Conservation (phyloP, 345 rosid genomes). For the Lagerstroemia speciosa region DNA sequence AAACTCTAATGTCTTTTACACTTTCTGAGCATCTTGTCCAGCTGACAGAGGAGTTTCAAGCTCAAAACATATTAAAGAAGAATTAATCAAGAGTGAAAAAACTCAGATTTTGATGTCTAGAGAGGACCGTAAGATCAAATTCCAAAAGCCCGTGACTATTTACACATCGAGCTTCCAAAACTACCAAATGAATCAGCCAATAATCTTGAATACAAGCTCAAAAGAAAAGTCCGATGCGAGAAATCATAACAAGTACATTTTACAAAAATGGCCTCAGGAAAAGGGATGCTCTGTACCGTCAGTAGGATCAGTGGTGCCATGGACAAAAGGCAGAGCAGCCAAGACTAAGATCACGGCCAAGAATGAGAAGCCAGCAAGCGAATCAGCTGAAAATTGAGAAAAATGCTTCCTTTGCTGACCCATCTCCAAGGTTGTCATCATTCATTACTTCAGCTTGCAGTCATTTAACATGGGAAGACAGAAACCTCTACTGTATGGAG, state of each 20-base stretch:
- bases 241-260: background rate
- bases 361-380: slow-evolving; percentile 8
- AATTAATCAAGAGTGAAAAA: background rate
- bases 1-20: background rate
- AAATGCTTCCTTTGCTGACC: slow-evolving; percentile 1
- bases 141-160: background rate
- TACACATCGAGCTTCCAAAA: background rate
- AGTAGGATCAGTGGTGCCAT: slow-evolving; percentile 29
- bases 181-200: background rate
- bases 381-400: slow-evolving; percentile 6
- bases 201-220: background rate
- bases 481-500: background rate
- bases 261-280: background rate
- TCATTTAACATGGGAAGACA: background rate
- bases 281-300: slow-evolving; percentile 22
- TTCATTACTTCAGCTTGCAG: background rate
- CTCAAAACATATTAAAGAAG: too few relatives aligned
- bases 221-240: background rate
- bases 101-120: background rate
- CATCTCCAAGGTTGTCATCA: slow-evolving; percentile 7
- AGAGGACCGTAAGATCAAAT: too few relatives aligned
- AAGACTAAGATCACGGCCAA: slow-evolving; percentile 10
- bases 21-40: too few relatives aligned
- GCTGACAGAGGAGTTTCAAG: too few relatives aligned
- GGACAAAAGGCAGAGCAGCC: slow-evolving; percentile 18